Evolutionary conservation across 164 flowering plant species (phyloP), one percentile per base, ranked within the genome.

Genomic region (Nelumbo lutea): DNA sequence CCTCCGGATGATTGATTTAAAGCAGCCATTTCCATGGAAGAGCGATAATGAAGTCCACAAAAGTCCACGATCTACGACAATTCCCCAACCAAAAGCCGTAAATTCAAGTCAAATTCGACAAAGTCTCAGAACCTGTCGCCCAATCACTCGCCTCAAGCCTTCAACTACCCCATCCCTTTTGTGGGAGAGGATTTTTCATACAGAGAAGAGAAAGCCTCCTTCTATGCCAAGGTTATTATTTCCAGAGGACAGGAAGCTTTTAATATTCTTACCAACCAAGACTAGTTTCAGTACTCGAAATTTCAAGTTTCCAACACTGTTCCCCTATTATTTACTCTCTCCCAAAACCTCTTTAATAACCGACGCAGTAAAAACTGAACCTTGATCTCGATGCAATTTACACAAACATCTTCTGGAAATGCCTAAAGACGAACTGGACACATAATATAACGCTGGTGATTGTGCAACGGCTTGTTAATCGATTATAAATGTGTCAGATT

Each of bases 11-110:
- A 40, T 50, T 65, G 79, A 73, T 76, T 81, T 11, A 78, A 56
- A 46, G 84, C 73, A 4, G 69, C 58, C 4, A 75, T 64, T 41
- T 80, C 80, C 88, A 84, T 84, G 55, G 27, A 48, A 61, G 43
- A 69, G 61, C 53, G 27, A 68, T 47, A 38, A 10, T 10, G 15
- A 63, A 61, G 50, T 9, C 50, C 52, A 45, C 59, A 53, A 64
- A 51, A 55, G 62, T 41, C 10, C 48, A 27, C 40, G 59, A 59
- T 48, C 64, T 50, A 62, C 5, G 58, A 50, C 45, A 48, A n/a
- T 27, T 15, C 48, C 56, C 11, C 10, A 44, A 48, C 14, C 48
- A 48, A 66, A 48, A 15, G 15, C 47, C 9, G 4, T 45, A 27
- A 15, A 50, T 2, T 45, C 6, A 47, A 41, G 46, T 2, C 9